Evolutionary conservation across 202 grass and related monocot genomes (phyloP).

Genomic region (Elaeis oleifera): DNA sequence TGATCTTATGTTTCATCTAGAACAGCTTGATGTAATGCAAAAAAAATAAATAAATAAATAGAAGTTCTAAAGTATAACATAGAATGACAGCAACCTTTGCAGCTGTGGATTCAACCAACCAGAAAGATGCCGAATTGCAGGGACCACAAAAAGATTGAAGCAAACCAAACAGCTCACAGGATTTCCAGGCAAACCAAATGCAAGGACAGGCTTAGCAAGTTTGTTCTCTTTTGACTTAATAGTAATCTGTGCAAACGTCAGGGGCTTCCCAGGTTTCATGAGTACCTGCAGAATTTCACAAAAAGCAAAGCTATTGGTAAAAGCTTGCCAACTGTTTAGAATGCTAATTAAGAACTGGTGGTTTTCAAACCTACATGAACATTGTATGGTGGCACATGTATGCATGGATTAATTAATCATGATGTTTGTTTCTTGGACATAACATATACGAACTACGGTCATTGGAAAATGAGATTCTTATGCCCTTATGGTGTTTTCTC

Average conservation of each 20-base stretch:
- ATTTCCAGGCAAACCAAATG: conserved; percentile 98
- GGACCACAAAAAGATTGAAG: conserved; percentile 83
- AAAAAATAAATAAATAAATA: neutral
- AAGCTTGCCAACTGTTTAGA: neutral
- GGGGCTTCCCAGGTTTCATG: conserved; percentile 95
- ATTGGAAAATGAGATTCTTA: too few relatives aligned
- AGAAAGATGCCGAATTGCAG: conserved; percentile 63
- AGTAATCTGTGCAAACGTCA: conserved; percentile 62
- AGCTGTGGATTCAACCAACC: conserved; percentile 72
- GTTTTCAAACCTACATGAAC: too few relatives aligned
- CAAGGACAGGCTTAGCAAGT: conserved; percentile 49
- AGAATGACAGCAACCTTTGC: conserved; percentile 40
- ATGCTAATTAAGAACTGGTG: too few relatives aligned
- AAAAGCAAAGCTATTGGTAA: neutral
- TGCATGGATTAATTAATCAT: too few relatives aligned
- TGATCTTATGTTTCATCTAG: too few relatives aligned
- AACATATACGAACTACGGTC: too few relatives aligned
- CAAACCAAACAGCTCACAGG: conserved; percentile 93
- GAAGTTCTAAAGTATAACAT: conserved; percentile 1
- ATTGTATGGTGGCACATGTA: too few relatives aligned
- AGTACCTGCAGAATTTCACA: conserved; percentile 35
- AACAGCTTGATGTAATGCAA: neutral
- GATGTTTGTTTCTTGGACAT: too few relatives aligned
- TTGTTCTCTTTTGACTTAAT: conserved; percentile 30
- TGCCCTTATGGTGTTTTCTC: too few relatives aligned